These are phyloP conservation scores for Irpex lacteus DNA, from an alignment of 1,284 basidiomycete genomes.

Conservation along the genomic window DNA sequence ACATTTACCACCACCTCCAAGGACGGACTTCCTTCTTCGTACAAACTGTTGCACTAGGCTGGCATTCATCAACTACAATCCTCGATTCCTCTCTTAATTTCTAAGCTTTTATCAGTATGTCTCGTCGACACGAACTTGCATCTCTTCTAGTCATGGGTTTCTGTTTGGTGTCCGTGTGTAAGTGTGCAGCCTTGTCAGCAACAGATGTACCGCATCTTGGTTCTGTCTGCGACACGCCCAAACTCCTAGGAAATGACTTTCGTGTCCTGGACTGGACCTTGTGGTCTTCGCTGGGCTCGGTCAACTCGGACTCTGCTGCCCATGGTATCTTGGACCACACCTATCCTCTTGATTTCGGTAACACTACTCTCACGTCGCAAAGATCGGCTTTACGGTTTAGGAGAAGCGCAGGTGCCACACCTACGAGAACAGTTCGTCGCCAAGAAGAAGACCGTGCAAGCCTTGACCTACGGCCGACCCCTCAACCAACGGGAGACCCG, in stretches of 20 bases:
- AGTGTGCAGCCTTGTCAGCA: not conserved
- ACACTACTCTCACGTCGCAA: not conserved
- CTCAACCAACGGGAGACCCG: conserved; percentile 40
- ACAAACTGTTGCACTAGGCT: not conserved
- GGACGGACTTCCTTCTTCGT: not conserved
- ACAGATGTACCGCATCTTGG: not conserved
- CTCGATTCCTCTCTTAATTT: not conserved
- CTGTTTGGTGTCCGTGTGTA: not conserved
- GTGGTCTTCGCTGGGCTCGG: not conserved
- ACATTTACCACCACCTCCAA: not conserved
- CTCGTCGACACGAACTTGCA: not conserved
- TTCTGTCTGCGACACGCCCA: not conserved
- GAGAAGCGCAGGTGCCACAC: not conserved
- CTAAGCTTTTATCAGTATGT: not conserved
- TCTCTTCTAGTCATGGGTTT: not conserved
- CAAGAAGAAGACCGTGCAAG: conserved; percentile 5
- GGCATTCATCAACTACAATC: not conserved
- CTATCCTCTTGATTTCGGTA: not conserved
- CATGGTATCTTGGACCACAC: not conserved
- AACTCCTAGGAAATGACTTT: not conserved
- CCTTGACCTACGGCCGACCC: conserved; percentile 39
- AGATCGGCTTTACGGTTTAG: not conserved
- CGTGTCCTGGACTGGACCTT: not conserved
- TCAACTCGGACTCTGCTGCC: not conserved
- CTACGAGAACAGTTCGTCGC: not conserved